A percentile compares a stretch with the other conserved stretches of the same genome.
Conservation (phyloP, 225 moss, liverwort and hornwort species). For the Bryoerythrophyllum caledonicum region DNA sequence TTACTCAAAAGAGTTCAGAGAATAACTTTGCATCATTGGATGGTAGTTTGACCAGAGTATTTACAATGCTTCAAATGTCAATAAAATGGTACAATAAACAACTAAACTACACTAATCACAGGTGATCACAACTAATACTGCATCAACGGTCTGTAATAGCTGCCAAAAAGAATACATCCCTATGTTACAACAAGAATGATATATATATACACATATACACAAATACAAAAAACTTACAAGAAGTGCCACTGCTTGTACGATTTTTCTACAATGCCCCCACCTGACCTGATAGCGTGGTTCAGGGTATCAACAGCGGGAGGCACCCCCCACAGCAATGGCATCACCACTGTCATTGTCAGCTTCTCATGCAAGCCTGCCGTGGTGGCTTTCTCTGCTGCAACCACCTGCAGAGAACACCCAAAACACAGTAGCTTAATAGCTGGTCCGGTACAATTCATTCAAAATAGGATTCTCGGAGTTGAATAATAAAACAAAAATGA, state of each 20-base stretch:
- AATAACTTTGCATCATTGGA: no score
- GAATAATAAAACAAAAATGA: no score
- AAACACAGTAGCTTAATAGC: no score
- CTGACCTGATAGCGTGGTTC: constrained; percentile 89
- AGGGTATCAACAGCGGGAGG: constrained; percentile 90
- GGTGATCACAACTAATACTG: constrained; percentile 4
- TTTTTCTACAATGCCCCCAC: constrained; percentile 96
- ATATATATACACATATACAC: no score
- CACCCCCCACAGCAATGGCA: constrained; percentile 98
- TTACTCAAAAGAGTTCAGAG: no score
- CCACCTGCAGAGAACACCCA: constrained; percentile 53
- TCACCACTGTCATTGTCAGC: constrained; percentile 87
- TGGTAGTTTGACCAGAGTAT: no score
- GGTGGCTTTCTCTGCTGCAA: constrained; percentile 79
- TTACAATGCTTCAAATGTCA: constrained; percentile 30
- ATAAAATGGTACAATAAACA: constrained; percentile 30
- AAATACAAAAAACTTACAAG: constrained; percentile 55
- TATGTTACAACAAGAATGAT: constrained; percentile 26
- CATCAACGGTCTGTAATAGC: constrained; percentile 20
- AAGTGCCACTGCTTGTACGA: constrained; percentile 96
- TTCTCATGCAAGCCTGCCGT: constrained; percentile 89
- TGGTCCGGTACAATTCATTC: no score
- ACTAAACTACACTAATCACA: constrained; percentile 33
- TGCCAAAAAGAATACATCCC: constrained; percentile 17
- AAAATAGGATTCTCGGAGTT: no score